These are phyloP conservation scores for Porogramme epimiltina DNA, from an alignment of 1,284 basidiomycete species.

Conservation along the genomic window DNA sequence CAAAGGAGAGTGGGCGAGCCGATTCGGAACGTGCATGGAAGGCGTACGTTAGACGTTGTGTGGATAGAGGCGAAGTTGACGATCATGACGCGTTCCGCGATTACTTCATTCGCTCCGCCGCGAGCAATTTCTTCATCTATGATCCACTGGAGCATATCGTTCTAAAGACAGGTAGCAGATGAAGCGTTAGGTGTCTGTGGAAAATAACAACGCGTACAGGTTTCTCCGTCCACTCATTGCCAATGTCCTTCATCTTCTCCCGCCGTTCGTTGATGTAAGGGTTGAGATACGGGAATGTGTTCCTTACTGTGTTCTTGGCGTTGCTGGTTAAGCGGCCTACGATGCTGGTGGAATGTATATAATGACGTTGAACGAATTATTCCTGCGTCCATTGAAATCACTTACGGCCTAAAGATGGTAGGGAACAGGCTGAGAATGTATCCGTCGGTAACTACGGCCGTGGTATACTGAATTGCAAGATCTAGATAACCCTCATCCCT, in stretches of 20 bases:
- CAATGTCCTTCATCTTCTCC: constrained; percentile 5
- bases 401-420: not conserved
- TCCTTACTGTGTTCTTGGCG: not conserved
- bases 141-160: constrained; percentile 30
- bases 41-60: constrained; percentile 30
- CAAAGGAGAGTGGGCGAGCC: not conserved
- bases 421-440: constrained; percentile 12
- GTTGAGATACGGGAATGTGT: constrained; percentile 4
- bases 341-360: not conserved
- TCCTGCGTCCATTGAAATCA: not conserved
- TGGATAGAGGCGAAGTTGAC: constrained; percentile 36
- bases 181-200: not conserved
- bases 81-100: constrained; percentile 26
- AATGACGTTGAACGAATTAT: not conserved
- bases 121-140: constrained; percentile 26
- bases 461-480: constrained; percentile 10
- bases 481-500: constrained; percentile 15
- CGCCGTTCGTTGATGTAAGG: constrained; percentile 24
- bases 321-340: not conserved
- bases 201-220: not conserved
- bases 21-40: not conserved
- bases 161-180: constrained; percentile 25
- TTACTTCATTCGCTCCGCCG: constrained; percentile 9
- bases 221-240: constrained; percentile 6
- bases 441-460: constrained; percentile 10